Evolutionary conservation across 805 yeast species (phyloP).

Genomic region (Nakazawaea peltata): DNA sequence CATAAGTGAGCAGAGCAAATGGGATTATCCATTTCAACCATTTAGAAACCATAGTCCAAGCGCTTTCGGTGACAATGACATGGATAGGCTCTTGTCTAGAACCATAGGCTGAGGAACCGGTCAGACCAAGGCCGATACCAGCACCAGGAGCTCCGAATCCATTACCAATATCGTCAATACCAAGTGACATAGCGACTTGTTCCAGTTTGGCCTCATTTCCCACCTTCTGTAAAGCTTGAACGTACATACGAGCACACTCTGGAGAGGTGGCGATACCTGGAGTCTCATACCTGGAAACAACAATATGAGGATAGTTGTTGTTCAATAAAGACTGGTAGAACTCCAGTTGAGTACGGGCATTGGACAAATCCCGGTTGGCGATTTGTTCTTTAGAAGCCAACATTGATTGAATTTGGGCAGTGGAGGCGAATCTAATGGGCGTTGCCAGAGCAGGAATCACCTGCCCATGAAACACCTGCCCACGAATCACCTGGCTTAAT

Average conservation of each 20-base stretch:
- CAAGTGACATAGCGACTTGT: constrained; percentile 42
- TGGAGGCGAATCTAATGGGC: constrained; percentile 25
- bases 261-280: constrained; percentile 83
- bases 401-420: constrained; percentile 15
- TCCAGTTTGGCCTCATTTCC: constrained; percentile 79
- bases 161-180: constrained; percentile 21
- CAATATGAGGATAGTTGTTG: constrained; percentile 90
- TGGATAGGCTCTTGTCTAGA: constrained; percentile 79
- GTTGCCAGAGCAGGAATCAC: background rate
- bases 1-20: constrained; percentile 71
- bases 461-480: no score
- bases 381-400: constrained; percentile 66
- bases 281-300: constrained; percentile 89
- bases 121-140: constrained; percentile 11
- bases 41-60: constrained; percentile 66
- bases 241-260: constrained; percentile 72
- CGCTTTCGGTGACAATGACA: constrained; percentile 86
- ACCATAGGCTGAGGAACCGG: constrained; percentile 30
- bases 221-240: constrained; percentile 69
- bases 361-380: constrained; percentile 72
- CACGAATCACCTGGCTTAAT: no score
- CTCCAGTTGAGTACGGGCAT: constrained; percentile 70
- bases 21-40: constrained; percentile 89
- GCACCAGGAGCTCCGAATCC: background rate
- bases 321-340: constrained; percentile 70